Evolutionary conservation across 2,329 filamentous ascomycete species (phyloP).

Genomic region (Colletotrichum plurivorum): DNA sequence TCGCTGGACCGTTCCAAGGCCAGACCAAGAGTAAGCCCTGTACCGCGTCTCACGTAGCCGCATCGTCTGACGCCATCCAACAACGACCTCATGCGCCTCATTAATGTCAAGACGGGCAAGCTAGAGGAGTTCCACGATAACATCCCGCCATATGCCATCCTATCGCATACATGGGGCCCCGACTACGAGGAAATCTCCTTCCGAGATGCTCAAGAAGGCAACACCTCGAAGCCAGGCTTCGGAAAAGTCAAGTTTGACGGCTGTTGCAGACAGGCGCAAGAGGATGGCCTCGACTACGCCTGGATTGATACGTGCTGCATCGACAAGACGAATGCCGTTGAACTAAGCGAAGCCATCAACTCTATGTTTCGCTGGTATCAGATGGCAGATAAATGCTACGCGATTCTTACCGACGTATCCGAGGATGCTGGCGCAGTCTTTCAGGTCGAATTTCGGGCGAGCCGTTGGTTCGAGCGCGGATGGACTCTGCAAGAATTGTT

Average conservation of each 20-base stretch:
- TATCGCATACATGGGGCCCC: slow-evolving; percentile 47
- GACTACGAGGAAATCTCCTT: slow-evolving; percentile 43
- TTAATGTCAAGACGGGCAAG: slow-evolving; percentile 32
- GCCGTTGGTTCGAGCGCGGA: slow-evolving; percentile 44
- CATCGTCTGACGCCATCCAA: background rate
- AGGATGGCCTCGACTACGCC: slow-evolving; percentile 29
- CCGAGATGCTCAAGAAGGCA: slow-evolving; percentile 33
- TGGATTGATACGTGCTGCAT: slow-evolving; percentile 48
- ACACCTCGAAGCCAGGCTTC: background rate
- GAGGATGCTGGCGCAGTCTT: background rate
- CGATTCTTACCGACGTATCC: slow-evolving; percentile 40
- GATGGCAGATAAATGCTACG: slow-evolving; percentile 40
- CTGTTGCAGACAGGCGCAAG: slow-evolving; percentile 19
- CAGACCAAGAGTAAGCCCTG: no score
- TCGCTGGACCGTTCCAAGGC: no score
- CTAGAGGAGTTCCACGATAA: slow-evolving; percentile 42
- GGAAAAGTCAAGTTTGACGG: slow-evolving; percentile 18
- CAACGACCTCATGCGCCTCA: slow-evolving; percentile 57
- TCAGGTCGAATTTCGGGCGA: slow-evolving; percentile 26
- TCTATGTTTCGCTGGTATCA: slow-evolving; percentile 43
- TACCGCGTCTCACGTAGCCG: no score
- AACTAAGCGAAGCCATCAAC: slow-evolving; percentile 43
- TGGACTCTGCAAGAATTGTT: slow-evolving; percentile 46
- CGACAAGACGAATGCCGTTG: slow-evolving; percentile 43
- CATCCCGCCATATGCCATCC: slow-evolving; percentile 43